Conservation (phyloP, 495 filamentous ascomycete genomes). For the Aspergillus cristatus region DNA sequence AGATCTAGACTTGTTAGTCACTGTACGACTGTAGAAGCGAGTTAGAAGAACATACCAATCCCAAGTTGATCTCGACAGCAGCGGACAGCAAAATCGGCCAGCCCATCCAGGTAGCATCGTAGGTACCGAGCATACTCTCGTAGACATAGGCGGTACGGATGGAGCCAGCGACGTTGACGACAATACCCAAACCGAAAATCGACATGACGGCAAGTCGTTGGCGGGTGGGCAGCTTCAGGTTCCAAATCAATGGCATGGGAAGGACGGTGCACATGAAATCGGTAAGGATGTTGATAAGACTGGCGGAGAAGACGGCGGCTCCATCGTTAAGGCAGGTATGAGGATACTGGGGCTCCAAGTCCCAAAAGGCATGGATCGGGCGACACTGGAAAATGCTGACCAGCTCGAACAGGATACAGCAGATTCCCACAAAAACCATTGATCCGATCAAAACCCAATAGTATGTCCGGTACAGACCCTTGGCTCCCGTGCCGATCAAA, state of each 20-base stretch:
- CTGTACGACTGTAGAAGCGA: slow-evolving; percentile 1
- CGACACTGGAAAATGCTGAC: slow-evolving; percentile 48
- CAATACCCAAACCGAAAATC: slow-evolving; percentile 49
- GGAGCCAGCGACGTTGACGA: slow-evolving; percentile 49
- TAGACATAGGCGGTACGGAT: slow-evolving; percentile 46
- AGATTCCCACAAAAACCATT: slow-evolving; percentile 35
- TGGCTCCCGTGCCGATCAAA: slow-evolving; percentile 32
- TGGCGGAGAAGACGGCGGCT: slow-evolving; percentile 41
- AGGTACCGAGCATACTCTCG: slow-evolving; percentile 37
- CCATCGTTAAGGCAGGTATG: slow-evolving; percentile 43
- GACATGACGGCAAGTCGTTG: slow-evolving; percentile 48
- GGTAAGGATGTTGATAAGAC: slow-evolving; percentile 50
- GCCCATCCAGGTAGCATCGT: slow-evolving; percentile 45
- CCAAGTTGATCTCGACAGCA: slow-evolving; percentile 49
- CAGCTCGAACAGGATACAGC: slow-evolving; percentile 39
- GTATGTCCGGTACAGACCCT: slow-evolving; percentile 27
- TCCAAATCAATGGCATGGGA: slow-evolving; percentile 51
- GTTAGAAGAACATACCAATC: slow-evolving; percentile 46
- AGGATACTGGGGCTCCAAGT: slow-evolving; percentile 21
- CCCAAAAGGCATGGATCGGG: slow-evolving; percentile 47
- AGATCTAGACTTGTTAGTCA: slow-evolving; percentile 31
- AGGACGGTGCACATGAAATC: slow-evolving; percentile 49
- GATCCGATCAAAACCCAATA: slow-evolving; percentile 32
- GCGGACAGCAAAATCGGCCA: slow-evolving; percentile 46
- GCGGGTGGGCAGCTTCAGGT: slow-evolving; percentile 42